phyloP scores from a whole-genome alignment of 2,329 filamentous ascomycete genomes.

The Trichoderma citrinoviride region DNA sequence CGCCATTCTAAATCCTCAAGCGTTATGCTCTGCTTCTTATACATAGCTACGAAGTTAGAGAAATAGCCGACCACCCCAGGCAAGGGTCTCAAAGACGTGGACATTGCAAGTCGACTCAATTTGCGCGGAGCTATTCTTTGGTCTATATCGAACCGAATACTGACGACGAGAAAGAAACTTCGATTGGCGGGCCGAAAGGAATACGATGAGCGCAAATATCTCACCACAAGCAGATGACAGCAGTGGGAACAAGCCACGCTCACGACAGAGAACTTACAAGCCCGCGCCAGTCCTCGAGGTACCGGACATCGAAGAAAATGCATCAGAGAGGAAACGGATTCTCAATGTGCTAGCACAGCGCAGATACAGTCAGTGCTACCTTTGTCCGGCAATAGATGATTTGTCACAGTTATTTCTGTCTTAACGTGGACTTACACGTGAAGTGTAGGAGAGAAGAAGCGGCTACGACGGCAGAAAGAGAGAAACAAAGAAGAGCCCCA shows the following conservation, averaged over 20 bases:
- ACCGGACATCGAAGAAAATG: slow-evolving; percentile 50
- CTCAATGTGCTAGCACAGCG: slow-evolving; percentile 55
- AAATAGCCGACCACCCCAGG: neutral
- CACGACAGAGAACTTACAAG: slow-evolving; percentile 43
- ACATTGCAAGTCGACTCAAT: neutral
- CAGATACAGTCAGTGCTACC: slow-evolving; percentile 45
- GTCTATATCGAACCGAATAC: no score
- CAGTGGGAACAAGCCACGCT: slow-evolving; percentile 29
- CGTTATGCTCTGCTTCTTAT: slow-evolving; percentile 12
- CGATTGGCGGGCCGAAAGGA: neutral
- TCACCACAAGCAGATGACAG: neutral
- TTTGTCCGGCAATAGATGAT: no score
- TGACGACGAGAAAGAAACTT: neutral
- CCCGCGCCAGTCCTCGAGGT: slow-evolving; percentile 41
- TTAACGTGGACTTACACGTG: neutral
- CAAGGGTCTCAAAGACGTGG: neutral
- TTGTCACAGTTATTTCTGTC: no score
- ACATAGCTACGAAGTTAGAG: neutral
- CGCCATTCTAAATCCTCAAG: neutral
- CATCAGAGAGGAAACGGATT: slow-evolving; percentile 52
- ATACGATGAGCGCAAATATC: neutral
- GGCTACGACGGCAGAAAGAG: slow-evolving; percentile 30
- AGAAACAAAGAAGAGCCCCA: neutral
- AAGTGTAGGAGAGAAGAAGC: slow-evolving; percentile 35
- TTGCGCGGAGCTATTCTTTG: neutral